These are phyloP conservation scores for Reutealis trisperma DNA, from an alignment of 345 rosid species.

Conservation along the genomic window DNA sequence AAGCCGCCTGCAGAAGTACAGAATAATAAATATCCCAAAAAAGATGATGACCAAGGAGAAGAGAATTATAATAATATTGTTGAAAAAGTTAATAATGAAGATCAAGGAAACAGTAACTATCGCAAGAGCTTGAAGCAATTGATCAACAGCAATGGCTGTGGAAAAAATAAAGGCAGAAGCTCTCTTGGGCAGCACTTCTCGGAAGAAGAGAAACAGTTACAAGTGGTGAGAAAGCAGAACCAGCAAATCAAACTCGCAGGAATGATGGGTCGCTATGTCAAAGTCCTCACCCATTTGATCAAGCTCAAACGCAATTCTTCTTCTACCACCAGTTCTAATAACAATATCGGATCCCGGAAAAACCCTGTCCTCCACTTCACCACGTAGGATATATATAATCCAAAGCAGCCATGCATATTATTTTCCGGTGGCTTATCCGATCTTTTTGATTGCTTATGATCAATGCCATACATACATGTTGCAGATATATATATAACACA, in stretches of 20 bases:
- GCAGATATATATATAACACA: too few relatives aligned
- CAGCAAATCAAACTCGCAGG: conserved; percentile 49
- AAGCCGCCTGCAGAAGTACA: conserved; percentile 35
- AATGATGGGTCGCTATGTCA: conserved; percentile 62
- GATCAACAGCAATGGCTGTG: conserved; percentile 38
- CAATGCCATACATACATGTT: too few relatives aligned
- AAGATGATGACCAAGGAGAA: neutral
- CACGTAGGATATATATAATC: conserved; percentile 3
- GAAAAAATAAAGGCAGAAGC: conserved; percentile 31
- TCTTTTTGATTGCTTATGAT: neutral
- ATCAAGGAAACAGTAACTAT: conserved; percentile 23
- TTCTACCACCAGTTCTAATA: neutral
- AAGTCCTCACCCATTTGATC: conserved; percentile 56
- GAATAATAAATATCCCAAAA: neutral
- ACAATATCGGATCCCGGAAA: conserved; percentile 21
- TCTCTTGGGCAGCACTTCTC: conserved; percentile 54
- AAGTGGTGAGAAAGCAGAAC: conserved; percentile 45
- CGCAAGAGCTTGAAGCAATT: conserved; percentile 65
- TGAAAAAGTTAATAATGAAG: neutral
- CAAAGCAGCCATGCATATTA: neutral
- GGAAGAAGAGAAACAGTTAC: conserved; percentile 49
- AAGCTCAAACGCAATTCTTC: conserved; percentile 46
- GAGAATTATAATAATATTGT: neutral
- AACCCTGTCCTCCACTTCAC: conserved; percentile 26
- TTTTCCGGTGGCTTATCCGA: neutral